Evolutionary conservation across 2,329 filamentous ascomycete genomes (phyloP).

Genomic region (Orbilia blumenaviensis): DNA sequence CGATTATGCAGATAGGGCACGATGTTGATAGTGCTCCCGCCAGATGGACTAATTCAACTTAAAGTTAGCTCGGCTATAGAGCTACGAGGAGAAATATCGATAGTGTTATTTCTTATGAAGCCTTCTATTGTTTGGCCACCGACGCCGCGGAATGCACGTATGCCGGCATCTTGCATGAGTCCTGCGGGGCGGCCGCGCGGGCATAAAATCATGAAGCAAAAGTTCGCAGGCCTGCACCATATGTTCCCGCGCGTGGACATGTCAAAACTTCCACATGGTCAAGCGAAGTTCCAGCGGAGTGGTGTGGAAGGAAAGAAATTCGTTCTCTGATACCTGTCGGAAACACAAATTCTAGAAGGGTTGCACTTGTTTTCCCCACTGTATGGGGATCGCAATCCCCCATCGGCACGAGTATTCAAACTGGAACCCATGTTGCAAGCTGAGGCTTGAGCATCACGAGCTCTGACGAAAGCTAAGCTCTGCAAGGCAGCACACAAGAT

Average conservation of each 20-base stretch:
- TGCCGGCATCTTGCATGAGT: conserved; percentile 16
- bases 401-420: conserved; percentile 17
- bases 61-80: background rate
- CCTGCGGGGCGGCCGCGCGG: background rate
- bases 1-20: background rate
- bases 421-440: conserved; percentile 3
- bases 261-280: conserved; percentile 44
- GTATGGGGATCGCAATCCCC: conserved; percentile 20
- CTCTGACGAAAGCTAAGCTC: conserved; percentile 31
- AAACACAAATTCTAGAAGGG: conserved; percentile 51
- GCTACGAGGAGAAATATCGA: background rate
- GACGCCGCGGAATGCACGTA: background rate
- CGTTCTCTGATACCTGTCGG: background rate
- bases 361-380: conserved; percentile 33
- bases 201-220: conserved; percentile 31
- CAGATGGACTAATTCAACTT: background rate
- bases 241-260: conserved; percentile 14
- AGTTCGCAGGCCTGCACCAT: background rate
- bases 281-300: background rate
- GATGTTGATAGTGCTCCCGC: background rate
- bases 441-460: background rate
- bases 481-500: conserved; percentile 40
- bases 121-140: background rate
- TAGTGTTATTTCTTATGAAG: background rate
- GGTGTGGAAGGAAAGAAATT: background rate